Base-by-base conservation (phyloP, 202 grass and related monocot genomes). In the Panicum virgatum region DNA sequence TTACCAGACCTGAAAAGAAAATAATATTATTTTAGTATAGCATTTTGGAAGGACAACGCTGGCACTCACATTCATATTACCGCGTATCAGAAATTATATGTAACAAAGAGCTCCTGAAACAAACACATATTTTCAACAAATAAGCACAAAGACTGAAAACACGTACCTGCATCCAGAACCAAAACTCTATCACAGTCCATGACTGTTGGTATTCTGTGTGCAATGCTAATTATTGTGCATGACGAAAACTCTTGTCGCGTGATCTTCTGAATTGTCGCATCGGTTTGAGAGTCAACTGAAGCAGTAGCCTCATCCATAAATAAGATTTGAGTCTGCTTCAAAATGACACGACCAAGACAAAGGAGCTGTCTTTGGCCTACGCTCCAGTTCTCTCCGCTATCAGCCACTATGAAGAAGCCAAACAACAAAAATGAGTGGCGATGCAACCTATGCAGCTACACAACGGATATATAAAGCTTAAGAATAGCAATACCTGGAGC, bases 261-360 rank as follows among this genome's bases (percentile, higher is more conserved):
- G 62, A 92, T 89, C 72, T 76, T 86, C 76, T 96, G 93, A 58
- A 96, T 96, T 0, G 67, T 69, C 2, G 82, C 83, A 8, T 96
- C 93, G 2, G 93, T 96, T 66, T 90, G 87, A 18, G 90, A 92
- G 63, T 96, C 93, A 13, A 96, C 90, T 36, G 90, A 92, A 82
- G 90, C 93, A 71, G 93, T 96, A 53, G 93, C 93, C 77, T 93
- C 93, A 47, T 96, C 90, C 93, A 96, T 92, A 62, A 96, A 86
- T 26, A 96, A 58, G 52, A 96, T 87, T 39, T 50, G 67, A 5
- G 73, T 84, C 16, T 37, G 90, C 44, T 90, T 90, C 82, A 96
- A 43, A 63, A 96, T 86, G 19, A 92, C 93, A 26, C 93, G 79
- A 7, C 90, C 90, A 62, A 96, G 72, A 25, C 93, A 92, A 8